A percentile compares a stretch with the other conserved stretches of the same genome.
phyloP scores from a whole-genome alignment of 106 monocot species.

The Dioscorea dumetorum region DNA sequence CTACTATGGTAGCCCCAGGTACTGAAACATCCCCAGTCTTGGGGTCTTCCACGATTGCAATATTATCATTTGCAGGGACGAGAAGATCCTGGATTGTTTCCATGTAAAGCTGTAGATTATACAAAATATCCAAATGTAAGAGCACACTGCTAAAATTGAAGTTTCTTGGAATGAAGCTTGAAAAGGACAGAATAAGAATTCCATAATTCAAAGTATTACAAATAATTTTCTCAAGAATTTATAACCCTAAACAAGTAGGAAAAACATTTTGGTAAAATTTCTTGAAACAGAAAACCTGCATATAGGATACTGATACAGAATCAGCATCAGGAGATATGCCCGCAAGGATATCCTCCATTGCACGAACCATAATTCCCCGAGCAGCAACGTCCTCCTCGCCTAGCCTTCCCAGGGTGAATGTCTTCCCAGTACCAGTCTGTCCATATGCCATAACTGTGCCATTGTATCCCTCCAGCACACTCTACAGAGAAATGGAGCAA shows the following conservation, averaged over 20 bases:
- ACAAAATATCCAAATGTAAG: conserved; percentile 3
- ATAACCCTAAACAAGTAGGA: neutral
- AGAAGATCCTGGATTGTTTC: conserved; percentile 98
- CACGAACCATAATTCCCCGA: conserved; percentile 95
- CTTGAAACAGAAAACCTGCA: conserved; percentile 54
- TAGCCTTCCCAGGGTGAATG: conserved; percentile 92
- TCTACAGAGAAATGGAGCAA: conserved; percentile 42
- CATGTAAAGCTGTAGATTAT: conserved; percentile 77
- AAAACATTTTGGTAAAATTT: neutral
- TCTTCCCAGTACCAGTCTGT: conserved; percentile 98
- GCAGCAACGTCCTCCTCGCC: conserved; percentile 89
- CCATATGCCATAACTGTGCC: conserved; percentile 99
- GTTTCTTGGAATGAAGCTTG: neutral
- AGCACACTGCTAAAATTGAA: neutral
- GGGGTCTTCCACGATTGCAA: conserved; percentile 88
- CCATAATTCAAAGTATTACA: too few relatives aligned
- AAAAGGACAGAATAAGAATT: too few relatives aligned
- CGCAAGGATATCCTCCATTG: conserved; percentile 95
- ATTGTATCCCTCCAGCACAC: conserved; percentile 98
- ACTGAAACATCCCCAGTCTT: conserved; percentile 96
- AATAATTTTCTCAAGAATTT: neutral
- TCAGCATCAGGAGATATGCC: conserved; percentile 66
- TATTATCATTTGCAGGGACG: conserved; percentile 87
- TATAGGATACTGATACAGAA: conserved; percentile 84
- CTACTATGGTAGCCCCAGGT: conserved; percentile 78